These are phyloP conservation scores for Cyathus striatus DNA, from an alignment of 768 basidiomycete species.

Conservation along the genomic window DNA sequence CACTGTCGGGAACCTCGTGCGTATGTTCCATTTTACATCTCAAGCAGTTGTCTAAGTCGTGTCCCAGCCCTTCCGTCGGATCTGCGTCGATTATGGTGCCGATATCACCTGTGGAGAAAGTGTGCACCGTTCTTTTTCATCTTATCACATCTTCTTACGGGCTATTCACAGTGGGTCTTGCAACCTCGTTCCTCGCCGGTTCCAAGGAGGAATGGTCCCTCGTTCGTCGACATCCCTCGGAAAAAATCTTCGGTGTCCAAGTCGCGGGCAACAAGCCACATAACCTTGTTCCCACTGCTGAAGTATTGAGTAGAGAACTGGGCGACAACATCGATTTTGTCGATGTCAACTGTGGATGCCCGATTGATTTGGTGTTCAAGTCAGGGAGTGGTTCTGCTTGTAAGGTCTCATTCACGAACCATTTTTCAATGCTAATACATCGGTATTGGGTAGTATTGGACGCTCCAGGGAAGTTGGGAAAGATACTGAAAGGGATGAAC, in stretches of 20 bases:
- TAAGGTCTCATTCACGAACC: conserved; percentile 31
- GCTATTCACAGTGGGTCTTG: conserved; percentile 74
- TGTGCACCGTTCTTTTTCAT: conserved; percentile 22
- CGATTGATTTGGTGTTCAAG: conserved; percentile 94
- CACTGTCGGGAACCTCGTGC: conserved; percentile 90
- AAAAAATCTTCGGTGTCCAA: conserved; percentile 86
- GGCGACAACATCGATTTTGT: conserved; percentile 77
- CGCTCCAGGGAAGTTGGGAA: conserved; percentile 74
- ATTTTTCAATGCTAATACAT: background rate
- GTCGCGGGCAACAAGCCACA: conserved; percentile 85
- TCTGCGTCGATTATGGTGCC: conserved; percentile 83
- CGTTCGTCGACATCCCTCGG: conserved; percentile 83
- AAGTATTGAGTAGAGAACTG: conserved; percentile 70
- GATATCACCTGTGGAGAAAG: conserved; percentile 97
- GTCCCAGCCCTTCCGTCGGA: conserved; percentile 83
- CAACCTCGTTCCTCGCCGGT: conserved; percentile 81
- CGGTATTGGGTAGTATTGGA: conserved; percentile 65
- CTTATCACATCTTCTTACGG: conserved; percentile 1
- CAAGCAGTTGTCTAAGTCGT: too few species aligned
- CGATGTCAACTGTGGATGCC: conserved; percentile 95
- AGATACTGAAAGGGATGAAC: conserved; percentile 89
- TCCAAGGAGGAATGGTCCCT: conserved; percentile 95
- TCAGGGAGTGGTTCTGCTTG: conserved; percentile 86
- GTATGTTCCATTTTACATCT: conserved; percentile 13
- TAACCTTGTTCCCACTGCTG: conserved; percentile 74